Evolutionary conservation across 257 asterid species (phyloP), one percentile per base, ranked within the genome.

Genomic region (Solanum phureja): DNA sequence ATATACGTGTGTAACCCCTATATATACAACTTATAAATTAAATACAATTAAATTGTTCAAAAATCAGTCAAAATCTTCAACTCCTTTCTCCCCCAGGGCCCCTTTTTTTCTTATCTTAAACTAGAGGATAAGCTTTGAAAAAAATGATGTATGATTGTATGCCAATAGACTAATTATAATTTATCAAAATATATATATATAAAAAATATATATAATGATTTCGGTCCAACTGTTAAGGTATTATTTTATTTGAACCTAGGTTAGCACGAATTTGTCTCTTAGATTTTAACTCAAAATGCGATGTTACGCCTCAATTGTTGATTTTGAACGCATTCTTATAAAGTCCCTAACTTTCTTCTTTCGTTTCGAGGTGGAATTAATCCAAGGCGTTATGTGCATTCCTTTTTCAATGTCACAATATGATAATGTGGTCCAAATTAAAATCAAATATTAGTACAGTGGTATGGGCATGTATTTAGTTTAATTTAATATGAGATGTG

Each of bases 211-310:
- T 11, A 0, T 12, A 27, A 12, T 3, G 19, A 1, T 11, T 7
- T 13, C 0, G 35, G 1, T 68, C 4, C 5, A 64, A 64, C 6
- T 0, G 2, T 68, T 27, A 68, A 5, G 11, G 0, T 68, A 27
- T 12, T 68, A 14, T 24, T 0, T 5, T 0, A 2, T 66, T 66
- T 66, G 35, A 24, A 4, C 2, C 34, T 66, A 66, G 4, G 5
- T 0, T 1, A 13, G 1, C 4, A 66, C 2, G 0, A 27, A 5
- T 66, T 62, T 24, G 0, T 66, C 1, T 4, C 8, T 5, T 24
- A 49, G 8, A 5, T 11, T 27, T 66, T 66, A 66, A 11, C 4
- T 7, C 9, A 66, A 66, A 64, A 66, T 0, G 1, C 1, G 1
- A 0, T 3, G 24, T 8, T 21, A 8, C 1, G 4, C 3, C 0